Base-by-base conservation (phyloP, 1,284 basidiomycete species). In the Coniophora puteana region DNA sequence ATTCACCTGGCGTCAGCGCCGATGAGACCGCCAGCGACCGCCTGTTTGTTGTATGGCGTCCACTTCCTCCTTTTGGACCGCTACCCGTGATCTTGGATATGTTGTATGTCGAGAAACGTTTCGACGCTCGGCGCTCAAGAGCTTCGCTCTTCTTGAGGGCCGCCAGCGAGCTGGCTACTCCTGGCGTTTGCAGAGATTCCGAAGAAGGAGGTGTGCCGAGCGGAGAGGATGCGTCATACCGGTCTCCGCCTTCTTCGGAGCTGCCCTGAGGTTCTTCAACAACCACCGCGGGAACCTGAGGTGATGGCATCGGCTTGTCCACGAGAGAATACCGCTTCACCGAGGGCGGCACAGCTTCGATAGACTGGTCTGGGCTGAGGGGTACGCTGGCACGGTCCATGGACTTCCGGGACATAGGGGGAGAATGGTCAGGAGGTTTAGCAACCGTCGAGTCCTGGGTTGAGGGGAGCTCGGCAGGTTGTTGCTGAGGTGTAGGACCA, bases 41-140 rank as follows among this genome's bases (percentile, higher is more conserved):
- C 27, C 85, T 69, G 53, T 86, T 86, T 3, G 71, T 55, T 40
- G 69, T 61, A 18, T 63, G 63, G 40, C 73, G 59, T 34, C 60
- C 25, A 40, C 14, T 16, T n/a, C n/a, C n/a, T n/a, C n/a, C n/a
- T n/a, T n/a, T n/a, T 16, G 54, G 44, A 46, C 57, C 62, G 14
- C 59, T 69, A 13, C 83, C 79, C 1, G 91, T 86, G 83, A 99
- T 95, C 67, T 95, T 96, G 50, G 89, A 87, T 56, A 97, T 90
- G 39, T 93, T 92, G 61, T 96, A 99, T 1, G 89, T 89, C 41
- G 93, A 97, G 68, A 95, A 99, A 1, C 95, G 86, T 59, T 98
- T 98, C 20, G 91, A 94, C 4, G 95, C 95, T 29, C 95, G 76
- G 8, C 95, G 80, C 57, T 95, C 92, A 14, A 97, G 75, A 1